A percentile compares a stretch with the other conserved stretches of the same genome.
Conservation (phyloP, 2,329 filamentous ascomycete species). For the Verticillium tricorpus region DNA sequence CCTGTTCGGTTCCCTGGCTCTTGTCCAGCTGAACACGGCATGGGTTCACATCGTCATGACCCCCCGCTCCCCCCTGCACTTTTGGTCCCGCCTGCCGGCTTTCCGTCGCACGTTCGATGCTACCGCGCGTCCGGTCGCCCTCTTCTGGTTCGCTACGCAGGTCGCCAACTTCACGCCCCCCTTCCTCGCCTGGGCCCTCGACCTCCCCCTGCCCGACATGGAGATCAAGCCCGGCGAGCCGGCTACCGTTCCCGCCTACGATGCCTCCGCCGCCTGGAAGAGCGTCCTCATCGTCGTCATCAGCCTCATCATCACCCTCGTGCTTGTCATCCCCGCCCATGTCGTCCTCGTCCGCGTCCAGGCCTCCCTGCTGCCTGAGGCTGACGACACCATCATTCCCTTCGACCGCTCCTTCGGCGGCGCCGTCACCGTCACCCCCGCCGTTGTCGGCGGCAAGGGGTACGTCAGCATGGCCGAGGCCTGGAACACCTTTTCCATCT, state of each 20-base stretch:
- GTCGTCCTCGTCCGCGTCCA: slow-evolving; percentile 80
- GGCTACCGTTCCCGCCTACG: slow-evolving; percentile 28
- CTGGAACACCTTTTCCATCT: slow-evolving; percentile 71
- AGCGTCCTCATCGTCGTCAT: slow-evolving; percentile 37
- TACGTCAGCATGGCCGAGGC: slow-evolving; percentile 69
- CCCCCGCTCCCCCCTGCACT: slow-evolving; percentile 55
- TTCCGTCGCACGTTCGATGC: slow-evolving; percentile 61
- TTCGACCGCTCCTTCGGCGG: slow-evolving; percentile 86
- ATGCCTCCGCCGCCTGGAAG: slow-evolving; percentile 39
- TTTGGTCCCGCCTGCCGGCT: slow-evolving; percentile 66
- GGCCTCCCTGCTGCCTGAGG: slow-evolving; percentile 77
- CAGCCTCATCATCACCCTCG: slow-evolving; percentile 46
- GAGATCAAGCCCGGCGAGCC: slow-evolving; percentile 26
- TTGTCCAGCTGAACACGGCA: slow-evolving; percentile 57
- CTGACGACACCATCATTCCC: slow-evolving; percentile 78
- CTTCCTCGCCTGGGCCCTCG: slow-evolving; percentile 26
- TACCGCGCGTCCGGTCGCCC: slow-evolving; percentile 62
- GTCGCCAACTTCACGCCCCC: slow-evolving; percentile 43
- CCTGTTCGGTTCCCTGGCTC: slow-evolving; percentile 53
- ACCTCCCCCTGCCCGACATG: slow-evolving; percentile 33
- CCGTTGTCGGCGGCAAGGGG: slow-evolving; percentile 67
- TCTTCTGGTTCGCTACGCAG: slow-evolving; percentile 55
- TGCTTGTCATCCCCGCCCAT: slow-evolving; percentile 69
- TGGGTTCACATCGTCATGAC: slow-evolving; percentile 89
- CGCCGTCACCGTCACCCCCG: slow-evolving; percentile 69